These are phyloP conservation scores for Eugenia klotzschiana DNA, from an alignment of 441 rosid species.

Conservation along the genomic window DNA sequence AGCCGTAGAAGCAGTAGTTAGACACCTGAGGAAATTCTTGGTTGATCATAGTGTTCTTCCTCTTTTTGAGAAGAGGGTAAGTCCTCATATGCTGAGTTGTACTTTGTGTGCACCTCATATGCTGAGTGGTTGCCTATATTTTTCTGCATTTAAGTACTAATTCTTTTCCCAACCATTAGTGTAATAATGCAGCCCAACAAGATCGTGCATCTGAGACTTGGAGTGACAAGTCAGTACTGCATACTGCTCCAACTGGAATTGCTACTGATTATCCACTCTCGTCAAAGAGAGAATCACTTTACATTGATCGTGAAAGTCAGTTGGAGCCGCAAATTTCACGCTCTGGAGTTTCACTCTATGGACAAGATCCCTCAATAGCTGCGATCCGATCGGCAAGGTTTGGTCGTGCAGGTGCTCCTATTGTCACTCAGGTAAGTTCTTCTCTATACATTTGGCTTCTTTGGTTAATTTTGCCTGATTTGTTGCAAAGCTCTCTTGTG, in stretches of 20 bases:
- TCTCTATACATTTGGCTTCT: not conserved
- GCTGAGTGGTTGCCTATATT: not conserved
- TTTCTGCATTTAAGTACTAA: not conserved
- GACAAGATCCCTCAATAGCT: conserved; percentile 32
- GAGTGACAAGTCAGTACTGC: conserved; percentile 27
- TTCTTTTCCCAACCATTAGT: conserved; percentile 11
- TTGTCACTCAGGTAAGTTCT: conserved; percentile 46
- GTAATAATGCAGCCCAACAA: conserved; percentile 30
- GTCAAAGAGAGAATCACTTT: conserved; percentile 34
- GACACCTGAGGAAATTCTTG: conserved; percentile 57
- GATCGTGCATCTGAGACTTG: conserved; percentile 30
- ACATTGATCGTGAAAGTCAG: conserved; percentile 33
- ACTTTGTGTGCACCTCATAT: not conserved
- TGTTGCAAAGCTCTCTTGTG: not conserved
- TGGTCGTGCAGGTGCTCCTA: conserved; percentile 31
- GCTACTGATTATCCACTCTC: conserved; percentile 27
- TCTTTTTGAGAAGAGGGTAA: conserved; percentile 52
- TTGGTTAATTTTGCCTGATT: not conserved
- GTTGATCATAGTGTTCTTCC: conserved; percentile 61
- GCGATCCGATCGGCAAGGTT: conserved; percentile 30
- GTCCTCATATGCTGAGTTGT: not conserved
- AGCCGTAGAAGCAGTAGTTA: conserved; percentile 47
- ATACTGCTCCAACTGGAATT: conserved; percentile 12
- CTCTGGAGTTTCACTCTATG: conserved; percentile 33
- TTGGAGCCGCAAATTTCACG: conserved; percentile 30